Conservation (phyloP, 345 rosid species). For the Pistacia vera region DNA sequence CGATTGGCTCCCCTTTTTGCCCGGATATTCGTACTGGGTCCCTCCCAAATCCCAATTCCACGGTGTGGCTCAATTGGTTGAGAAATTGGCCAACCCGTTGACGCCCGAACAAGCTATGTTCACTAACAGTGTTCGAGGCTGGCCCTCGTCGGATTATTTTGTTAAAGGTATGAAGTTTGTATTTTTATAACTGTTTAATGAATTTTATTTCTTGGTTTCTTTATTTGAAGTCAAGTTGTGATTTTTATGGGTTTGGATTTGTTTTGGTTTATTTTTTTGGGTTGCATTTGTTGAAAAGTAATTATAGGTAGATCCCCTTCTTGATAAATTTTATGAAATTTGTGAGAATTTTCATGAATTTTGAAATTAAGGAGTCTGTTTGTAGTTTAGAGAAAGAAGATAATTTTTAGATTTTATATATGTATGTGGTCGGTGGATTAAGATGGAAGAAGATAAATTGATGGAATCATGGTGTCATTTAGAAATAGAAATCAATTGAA, state of each 20-base stretch:
- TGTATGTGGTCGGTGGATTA: too few species aligned
- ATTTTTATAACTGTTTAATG: background rate
- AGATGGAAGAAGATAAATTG: too few species aligned
- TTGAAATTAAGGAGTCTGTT: too few species aligned
- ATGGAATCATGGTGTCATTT: too few species aligned
- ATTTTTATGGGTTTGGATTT: background rate
- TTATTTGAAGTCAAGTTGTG: background rate
- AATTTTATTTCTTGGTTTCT: background rate
- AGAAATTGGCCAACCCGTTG: slow-evolving; percentile 68
- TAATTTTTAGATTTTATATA: too few species aligned
- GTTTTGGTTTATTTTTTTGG: too few species aligned
- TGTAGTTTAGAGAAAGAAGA: too few species aligned
- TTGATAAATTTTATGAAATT: too few species aligned
- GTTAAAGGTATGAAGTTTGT: slow-evolving; percentile 52
- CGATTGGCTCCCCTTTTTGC: slow-evolving; percentile 95
- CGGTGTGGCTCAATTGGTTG: slow-evolving; percentile 78
- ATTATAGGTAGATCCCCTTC: too few species aligned
- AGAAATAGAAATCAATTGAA: too few species aligned
- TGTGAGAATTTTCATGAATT: too few species aligned
- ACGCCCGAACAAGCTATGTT: slow-evolving; percentile 58
- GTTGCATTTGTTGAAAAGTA: too few species aligned
- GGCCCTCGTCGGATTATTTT: slow-evolving; percentile 90
- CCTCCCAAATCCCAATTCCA: slow-evolving; percentile 59
- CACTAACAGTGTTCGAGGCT: slow-evolving; percentile 63
- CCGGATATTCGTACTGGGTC: slow-evolving; percentile 96